Evolutionary conservation across 768 basidiomycete genomes (phyloP).

Genomic region (Tulasnella sp.): DNA sequence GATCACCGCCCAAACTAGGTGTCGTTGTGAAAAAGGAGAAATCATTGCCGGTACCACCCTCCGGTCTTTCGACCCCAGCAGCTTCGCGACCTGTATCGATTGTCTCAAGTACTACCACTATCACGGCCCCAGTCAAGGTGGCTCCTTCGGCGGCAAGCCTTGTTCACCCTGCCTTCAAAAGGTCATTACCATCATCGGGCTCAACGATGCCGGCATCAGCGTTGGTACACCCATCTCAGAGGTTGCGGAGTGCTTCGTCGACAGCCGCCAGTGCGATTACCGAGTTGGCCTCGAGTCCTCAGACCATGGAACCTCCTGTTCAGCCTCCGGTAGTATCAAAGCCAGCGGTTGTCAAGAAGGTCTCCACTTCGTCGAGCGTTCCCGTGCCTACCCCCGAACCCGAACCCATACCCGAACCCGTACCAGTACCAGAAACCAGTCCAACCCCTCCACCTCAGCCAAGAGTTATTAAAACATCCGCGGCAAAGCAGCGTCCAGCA

Average conservation of each 20-base stretch:
- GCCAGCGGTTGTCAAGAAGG: not conserved
- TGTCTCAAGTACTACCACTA: not conserved
- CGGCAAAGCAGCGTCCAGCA: not conserved
- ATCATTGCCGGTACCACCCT: not conserved
- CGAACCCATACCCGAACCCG: not conserved
- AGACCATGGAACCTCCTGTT: not conserved
- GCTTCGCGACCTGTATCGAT: not conserved
- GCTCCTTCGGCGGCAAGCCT: conserved; percentile 19
- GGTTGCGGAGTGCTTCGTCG: conserved; percentile 9
- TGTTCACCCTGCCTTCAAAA: conserved; percentile 22
- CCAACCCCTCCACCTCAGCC: not conserved
- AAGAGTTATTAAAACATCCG: not conserved
- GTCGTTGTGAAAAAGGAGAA: not conserved
- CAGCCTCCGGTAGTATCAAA: not conserved
- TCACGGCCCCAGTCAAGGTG: not conserved
- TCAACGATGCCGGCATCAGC: not conserved
- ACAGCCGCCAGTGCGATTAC: too few relatives aligned
- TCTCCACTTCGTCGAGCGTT: not conserved
- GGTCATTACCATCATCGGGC: not conserved
- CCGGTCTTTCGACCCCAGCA: not conserved
- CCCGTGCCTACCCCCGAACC: not conserved
- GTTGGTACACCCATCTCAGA: conserved; percentile 21
- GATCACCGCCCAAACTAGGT: not conserved
- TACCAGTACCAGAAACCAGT: not conserved
- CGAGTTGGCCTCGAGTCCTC: not conserved